Conservation (phyloP, 768 basidiomycete species). For the Serendipita sp. region DNA sequence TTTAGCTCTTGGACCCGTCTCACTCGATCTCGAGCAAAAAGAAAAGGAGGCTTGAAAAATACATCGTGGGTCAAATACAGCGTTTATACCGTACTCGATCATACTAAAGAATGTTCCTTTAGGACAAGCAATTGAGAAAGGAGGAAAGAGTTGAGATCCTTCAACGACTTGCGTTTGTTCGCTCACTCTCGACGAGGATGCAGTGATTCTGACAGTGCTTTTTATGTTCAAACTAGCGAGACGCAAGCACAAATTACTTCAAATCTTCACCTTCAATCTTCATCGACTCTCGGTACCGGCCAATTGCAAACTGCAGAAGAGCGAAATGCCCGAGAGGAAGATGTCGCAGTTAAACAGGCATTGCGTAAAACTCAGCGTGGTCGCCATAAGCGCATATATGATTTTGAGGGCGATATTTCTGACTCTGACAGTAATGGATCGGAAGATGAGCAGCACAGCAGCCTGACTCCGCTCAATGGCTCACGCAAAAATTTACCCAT, state of each 20-base stretch:
- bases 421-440: constrained; percentile 12
- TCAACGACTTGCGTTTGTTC: constrained; percentile 62
- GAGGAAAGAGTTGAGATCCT: constrained; percentile 67
- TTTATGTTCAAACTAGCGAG: constrained; percentile 30
- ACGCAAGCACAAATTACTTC: constrained; percentile 53
- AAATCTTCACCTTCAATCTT: constrained; percentile 51
- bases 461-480: constrained; percentile 12
- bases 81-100: too few relatives aligned
- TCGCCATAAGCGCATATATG: constrained; percentile 31
- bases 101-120: neutral
- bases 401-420: constrained; percentile 15
- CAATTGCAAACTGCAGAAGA: constrained; percentile 45
- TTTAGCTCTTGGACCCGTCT: constrained; percentile 14
- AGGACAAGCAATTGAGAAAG: constrained; percentile 88
- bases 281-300: constrained; percentile 71
- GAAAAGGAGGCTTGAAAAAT: constrained; percentile 79
- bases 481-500: constrained; percentile 14
- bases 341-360: constrained; percentile 38
- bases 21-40: constrained; percentile 38
- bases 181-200: neutral
- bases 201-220: neutral
- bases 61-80: constrained; percentile 45
- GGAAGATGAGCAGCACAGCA: constrained; percentile 19
- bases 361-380: constrained; percentile 30
- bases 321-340: constrained; percentile 40